Base-by-base conservation (phyloP, 1,284 basidiomycete genomes). In the Coriolopsis trogii region DNA sequence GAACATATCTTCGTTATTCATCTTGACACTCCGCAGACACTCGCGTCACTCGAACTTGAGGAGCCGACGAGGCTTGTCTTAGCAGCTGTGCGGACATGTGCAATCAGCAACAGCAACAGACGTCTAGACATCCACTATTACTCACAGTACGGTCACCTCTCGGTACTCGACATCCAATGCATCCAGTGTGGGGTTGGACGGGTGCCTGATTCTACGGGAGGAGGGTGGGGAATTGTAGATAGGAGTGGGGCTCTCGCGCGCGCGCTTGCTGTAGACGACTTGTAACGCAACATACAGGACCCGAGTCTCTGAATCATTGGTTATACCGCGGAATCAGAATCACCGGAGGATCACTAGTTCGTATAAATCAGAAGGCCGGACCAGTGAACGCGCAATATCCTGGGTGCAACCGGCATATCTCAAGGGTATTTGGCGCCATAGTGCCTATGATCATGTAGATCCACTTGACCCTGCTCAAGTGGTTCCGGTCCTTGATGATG, bases 401-500 rank as follows among this genome's bases (percentile, higher is more conserved):
- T n/a, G n/a, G n/a, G n/a, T n/a, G n/a, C n/a, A n/a, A n/a, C n/a
- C n/a, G n/a, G n/a, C n/a, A n/a, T n/a, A n/a, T n/a, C n/a, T n/a
- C n/a, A n/a, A n/a, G n/a, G n/a, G n/a, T n/a, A n/a, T n/a, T n/a
- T n/a, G n/a, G n/a, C n/a, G n/a, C n/a, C n/a, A n/a, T n/a, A n/a
- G 50, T 52, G 89, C 89, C 89, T 61, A 99, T 97, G 70, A 99
- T 98, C 89, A 98, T 97, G 70, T 97, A 95, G 18, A 98, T 75
- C 97, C 97, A 99, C 70, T 95, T 95, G 68, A 96, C 86, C 74
- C 95, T 94, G 67, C 87, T 85, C 41, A 99, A 78, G 56, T 93
- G 73, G 1, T 91, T 91, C 15, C 94, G 85, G 72, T 99, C 97
- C 77, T 98, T 98, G 80, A 98, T 97, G 71, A 99, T 96, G 68